A percentile compares a stretch with the other conserved stretches of the same genome.
Evolutionary conservation across 805 yeast species (phyloP).

Genomic region (Metschnikowia koreensis): DNA sequence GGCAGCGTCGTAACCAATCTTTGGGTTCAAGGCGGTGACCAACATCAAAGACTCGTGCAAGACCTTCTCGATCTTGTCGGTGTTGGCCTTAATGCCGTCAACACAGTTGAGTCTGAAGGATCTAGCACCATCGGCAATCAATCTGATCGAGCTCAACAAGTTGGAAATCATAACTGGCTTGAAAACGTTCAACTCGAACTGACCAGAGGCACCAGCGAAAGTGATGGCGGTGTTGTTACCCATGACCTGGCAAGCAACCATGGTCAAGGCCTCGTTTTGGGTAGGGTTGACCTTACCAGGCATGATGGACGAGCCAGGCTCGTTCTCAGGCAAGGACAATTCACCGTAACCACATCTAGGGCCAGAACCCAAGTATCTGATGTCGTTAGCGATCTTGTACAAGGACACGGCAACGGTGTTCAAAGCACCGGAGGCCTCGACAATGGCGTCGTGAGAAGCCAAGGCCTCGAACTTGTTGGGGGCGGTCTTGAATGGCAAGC

Average conservation of each 20-base stretch:
- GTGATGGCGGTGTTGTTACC: conserved; percentile 96
- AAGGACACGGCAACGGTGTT: conserved; percentile 92
- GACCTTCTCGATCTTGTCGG: conserved; percentile 78
- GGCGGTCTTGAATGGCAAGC: conserved; percentile 86
- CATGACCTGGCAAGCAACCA: conserved; percentile 97
- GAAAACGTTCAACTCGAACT: conserved; percentile 96
- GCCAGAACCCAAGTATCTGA: conserved; percentile 97
- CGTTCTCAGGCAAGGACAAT: conserved; percentile 92
- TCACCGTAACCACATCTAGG: conserved; percentile 99
- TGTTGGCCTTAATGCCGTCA: conserved; percentile 89
- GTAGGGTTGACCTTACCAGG: conserved; percentile 99
- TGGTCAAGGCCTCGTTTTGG: conserved; percentile 97
- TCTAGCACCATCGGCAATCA: conserved; percentile 82
- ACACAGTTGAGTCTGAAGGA: conserved; percentile 95
- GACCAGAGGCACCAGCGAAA: conserved; percentile 98
- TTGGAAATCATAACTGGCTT: conserved; percentile 94
- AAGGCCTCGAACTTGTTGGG: conserved; percentile 99
- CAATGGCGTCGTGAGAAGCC: conserved; percentile 98
- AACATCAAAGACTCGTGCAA: conserved; percentile 95
- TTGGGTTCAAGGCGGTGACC: conserved; percentile 97
- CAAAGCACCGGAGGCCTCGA: conserved; percentile 95
- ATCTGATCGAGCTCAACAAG: conserved; percentile 81
- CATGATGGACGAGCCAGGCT: conserved; percentile 99
- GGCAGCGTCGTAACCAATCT: conserved; percentile 97
- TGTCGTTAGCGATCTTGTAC: conserved; percentile 96